Evolutionary conservation across 2,329 filamentous ascomycete genomes (phyloP), one percentile per base, ranked within the genome.

Genomic region (Colletotrichum simmondsii): DNA sequence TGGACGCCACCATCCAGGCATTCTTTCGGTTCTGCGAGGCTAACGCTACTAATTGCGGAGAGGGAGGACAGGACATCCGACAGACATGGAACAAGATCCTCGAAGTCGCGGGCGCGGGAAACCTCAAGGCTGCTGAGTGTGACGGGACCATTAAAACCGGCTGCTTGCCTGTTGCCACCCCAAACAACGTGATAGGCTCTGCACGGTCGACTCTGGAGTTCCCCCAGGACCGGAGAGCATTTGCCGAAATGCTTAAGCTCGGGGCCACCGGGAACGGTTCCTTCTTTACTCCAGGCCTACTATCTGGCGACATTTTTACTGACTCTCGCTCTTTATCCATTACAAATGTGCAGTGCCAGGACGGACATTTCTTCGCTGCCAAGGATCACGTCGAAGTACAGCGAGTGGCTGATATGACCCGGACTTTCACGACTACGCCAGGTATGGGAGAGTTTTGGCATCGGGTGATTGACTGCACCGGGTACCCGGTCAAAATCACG

Each of bases 1-100:
- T 72, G 26, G 70, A 72, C 14, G 65, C 70, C 6, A 72, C 70
- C n/a, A 72, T 72, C 2, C 70, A 72, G 6, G 70, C 30, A 4
- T 72, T 72, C 26, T 72, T 72, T 22, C 28, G 65, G 4, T 72
- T 72, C 12, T 72, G 65, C 37, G 70, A 72, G 32, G 42, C 70
- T 37, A 59, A 69, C 28, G 37, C 24, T 4, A 28, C 54, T 0
- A 69, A 65, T n/a, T 72, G 70, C 7, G 70, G 70, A 3, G 59
- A 72, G 1, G 65, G 60, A 0, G 70, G 70, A 11, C 58, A 54
- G n/a, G 12, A 72, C 1, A 72, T 72, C 16, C 58, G 70, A 11
- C 24, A 57, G 8, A 72, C 46, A 2, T 72, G 70, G 70, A 60
- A 64, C 26, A 69, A 65, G 28, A 46, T 63, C 8, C 32, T 72